Conservation (phyloP, 2,329 filamentous ascomycete species). For the Alternaria gaisen region DNA sequence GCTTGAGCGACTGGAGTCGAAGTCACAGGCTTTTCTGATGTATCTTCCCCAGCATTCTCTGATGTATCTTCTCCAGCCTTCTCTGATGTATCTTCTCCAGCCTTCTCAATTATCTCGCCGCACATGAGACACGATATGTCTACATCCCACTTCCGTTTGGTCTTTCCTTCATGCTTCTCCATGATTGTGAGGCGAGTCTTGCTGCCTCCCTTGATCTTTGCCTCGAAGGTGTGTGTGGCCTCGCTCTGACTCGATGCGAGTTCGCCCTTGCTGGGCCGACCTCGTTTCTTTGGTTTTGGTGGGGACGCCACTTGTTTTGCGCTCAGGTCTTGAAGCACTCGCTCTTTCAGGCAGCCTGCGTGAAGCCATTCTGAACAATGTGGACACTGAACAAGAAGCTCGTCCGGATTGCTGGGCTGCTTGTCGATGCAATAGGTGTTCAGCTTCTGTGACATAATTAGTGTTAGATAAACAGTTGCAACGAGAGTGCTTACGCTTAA, state of each 20-base stretch:
- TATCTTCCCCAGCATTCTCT: not conserved
- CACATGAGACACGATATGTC: constrained; percentile 34
- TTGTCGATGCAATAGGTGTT: constrained; percentile 52
- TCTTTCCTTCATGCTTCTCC: constrained; percentile 19
- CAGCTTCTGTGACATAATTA: constrained; percentile 34
- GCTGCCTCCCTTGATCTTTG: constrained; percentile 13
- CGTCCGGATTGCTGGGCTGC: constrained; percentile 54
- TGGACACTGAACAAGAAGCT: constrained; percentile 53
- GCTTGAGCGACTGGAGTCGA: not conserved
- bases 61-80: not conserved
- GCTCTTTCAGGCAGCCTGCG: constrained; percentile 47
- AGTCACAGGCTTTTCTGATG: not conserved
- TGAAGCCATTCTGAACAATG: constrained; percentile 56
- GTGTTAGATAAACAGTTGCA: not conserved
- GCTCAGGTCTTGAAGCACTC: constrained; percentile 21
- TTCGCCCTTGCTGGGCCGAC: constrained; percentile 5
- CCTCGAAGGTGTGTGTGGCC: constrained; percentile 7
- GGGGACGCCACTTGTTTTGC: constrained; percentile 6
- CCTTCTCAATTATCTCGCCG: constrained; percentile 25
- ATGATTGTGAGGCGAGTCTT: constrained; percentile 28
- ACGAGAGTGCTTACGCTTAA: constrained; percentile 47
- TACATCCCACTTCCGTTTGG: constrained; percentile 21
- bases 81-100: constrained; percentile 7
- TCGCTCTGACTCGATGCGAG: not conserved
- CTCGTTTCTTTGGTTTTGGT: constrained; percentile 10